A percentile compares a stretch with the other conserved stretches of the same genome.
These are phyloP conservation scores for Xylariaceae sp. DNA, from an alignment of 2,329 filamentous ascomycete species.

Conservation along the genomic window DNA sequence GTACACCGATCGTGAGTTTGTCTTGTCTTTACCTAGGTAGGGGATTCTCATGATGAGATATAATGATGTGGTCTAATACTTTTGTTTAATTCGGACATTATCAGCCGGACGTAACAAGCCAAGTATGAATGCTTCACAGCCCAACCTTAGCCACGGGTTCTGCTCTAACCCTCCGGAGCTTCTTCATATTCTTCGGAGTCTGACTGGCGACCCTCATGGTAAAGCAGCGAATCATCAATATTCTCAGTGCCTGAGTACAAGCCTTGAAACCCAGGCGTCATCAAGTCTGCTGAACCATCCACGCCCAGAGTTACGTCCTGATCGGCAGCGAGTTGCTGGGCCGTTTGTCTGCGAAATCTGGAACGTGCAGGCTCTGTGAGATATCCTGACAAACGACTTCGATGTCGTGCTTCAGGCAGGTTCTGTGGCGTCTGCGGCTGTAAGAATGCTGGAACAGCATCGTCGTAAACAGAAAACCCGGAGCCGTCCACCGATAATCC, in stretches of 20 bases:
- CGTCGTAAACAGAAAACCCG: constrained; percentile 42
- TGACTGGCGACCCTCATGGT: constrained; percentile 26
- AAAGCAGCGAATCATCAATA: constrained; percentile 38
- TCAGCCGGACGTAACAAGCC: not conserved
- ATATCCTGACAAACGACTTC: constrained; percentile 38
- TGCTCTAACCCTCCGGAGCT: not conserved
- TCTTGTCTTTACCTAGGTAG: not conserved
- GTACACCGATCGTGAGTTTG: not conserved
- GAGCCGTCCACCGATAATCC: constrained; percentile 19
- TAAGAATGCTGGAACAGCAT: constrained; percentile 37
- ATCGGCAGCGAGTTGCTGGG: constrained; percentile 12
- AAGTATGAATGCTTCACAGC: not conserved
- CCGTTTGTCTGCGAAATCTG: constrained; percentile 11
- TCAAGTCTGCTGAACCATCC: constrained; percentile 36
- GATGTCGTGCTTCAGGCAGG: constrained; percentile 45
- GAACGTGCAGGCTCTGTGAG: constrained; percentile 39
- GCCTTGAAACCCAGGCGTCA: constrained; percentile 41
- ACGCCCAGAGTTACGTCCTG: constrained; percentile 23
- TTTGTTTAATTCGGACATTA: not conserved
- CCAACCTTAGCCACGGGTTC: not conserved
- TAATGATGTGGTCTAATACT: not conserved
- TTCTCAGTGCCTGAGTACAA: constrained; percentile 48
- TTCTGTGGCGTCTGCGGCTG: constrained; percentile 49
- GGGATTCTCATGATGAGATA: not conserved
- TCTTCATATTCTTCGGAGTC: constrained; percentile 7